Conservation (phyloP, 805 yeast genomes). For the Cyberlindnera mycetangii region DNA sequence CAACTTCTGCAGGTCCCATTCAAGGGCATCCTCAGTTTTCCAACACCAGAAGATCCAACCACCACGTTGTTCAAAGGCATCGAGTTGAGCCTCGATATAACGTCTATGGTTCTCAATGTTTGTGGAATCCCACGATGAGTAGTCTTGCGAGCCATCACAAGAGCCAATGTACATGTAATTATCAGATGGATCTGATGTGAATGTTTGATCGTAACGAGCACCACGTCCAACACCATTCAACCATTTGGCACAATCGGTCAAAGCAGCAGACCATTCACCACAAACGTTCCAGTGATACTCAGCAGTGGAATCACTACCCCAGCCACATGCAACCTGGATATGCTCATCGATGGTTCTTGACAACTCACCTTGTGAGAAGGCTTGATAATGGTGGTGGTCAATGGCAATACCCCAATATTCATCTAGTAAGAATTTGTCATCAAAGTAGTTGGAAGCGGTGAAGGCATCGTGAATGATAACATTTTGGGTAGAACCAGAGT, state of each 20-base stretch:
- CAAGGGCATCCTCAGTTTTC: slow-evolving; percentile 80
- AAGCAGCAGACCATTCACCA: slow-evolving; percentile 92
- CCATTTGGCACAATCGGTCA: slow-evolving; percentile 89
- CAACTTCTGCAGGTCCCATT: slow-evolving; percentile 80
- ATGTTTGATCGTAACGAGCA: slow-evolving; percentile 73
- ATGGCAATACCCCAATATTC: slow-evolving; percentile 64
- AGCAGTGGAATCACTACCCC: slow-evolving; percentile 40
- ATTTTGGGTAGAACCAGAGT: slow-evolving; percentile 47
- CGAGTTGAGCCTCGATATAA: slow-evolving; percentile 87
- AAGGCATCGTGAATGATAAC: slow-evolving; percentile 84
- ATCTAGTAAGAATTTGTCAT: slow-evolving; percentile 45
- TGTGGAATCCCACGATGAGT: slow-evolving; percentile 55
- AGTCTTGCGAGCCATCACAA: slow-evolving; percentile 52
- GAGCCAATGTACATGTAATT: slow-evolving; percentile 48
- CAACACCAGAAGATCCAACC: slow-evolving; percentile 97
- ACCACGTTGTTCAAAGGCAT: slow-evolving; percentile 66
- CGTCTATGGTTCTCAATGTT: slow-evolving; percentile 57
- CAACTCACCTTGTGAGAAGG: slow-evolving; percentile 65
- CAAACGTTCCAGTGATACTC: slow-evolving; percentile 73
- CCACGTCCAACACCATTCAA: slow-evolving; percentile 84
- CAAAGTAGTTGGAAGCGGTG: slow-evolving; percentile 59
- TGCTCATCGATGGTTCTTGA: slow-evolving; percentile 59
- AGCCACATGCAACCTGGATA: slow-evolving; percentile 49
- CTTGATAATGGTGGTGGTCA: slow-evolving; percentile 92
- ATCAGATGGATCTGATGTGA: slow-evolving; percentile 31